Evolutionary conservation across 2,329 filamentous ascomycete genomes (phyloP).

Genomic region (Leptosphaerulina australis): DNA sequence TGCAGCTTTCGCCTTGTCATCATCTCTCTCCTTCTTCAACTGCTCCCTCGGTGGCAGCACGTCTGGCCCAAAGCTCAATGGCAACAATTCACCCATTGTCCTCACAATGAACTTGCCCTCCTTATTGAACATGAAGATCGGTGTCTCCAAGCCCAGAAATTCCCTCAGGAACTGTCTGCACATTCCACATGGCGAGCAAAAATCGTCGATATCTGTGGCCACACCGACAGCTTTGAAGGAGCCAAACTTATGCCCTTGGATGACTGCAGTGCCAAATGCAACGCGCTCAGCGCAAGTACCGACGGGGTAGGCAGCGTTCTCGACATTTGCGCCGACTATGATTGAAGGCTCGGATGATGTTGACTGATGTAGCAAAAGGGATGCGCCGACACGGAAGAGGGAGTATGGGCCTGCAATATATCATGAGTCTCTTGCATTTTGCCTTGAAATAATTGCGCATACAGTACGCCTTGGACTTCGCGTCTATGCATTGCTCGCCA

Average conservation of each 20-base stretch:
- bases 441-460: conserved; percentile 37
- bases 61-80: conserved; percentile 61
- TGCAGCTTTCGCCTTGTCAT: conserved; percentile 31
- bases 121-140: conserved; percentile 92
- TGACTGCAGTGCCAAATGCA: conserved; percentile 77
- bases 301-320: conserved; percentile 92
- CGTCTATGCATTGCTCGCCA: conserved; percentile 66
- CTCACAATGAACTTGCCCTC: conserved; percentile 73
- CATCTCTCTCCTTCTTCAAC: conserved; percentile 37
- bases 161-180: conserved; percentile 78
- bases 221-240: conserved; percentile 76
- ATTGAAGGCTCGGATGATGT: conserved; percentile 48
- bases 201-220: conserved; percentile 70
- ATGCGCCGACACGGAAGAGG: conserved; percentile 86
- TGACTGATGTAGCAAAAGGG: conserved; percentile 62
- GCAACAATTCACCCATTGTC: conserved; percentile 67
- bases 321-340: conserved; percentile 74
- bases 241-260: conserved; percentile 55
- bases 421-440: background rate
- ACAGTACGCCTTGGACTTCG: conserved; percentile 84
- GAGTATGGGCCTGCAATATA: conserved; percentile 74
- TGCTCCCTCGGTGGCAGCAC: conserved; percentile 49
- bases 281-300: conserved; percentile 95
- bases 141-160: conserved; percentile 60
- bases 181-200: conserved; percentile 81